A percentile compares a stretch with the other conserved stretches of the same genome.
These are phyloP conservation scores for Aspergillus saccharolyticus DNA, from an alignment of 495 filamentous ascomycete species.

Conservation along the genomic window DNA sequence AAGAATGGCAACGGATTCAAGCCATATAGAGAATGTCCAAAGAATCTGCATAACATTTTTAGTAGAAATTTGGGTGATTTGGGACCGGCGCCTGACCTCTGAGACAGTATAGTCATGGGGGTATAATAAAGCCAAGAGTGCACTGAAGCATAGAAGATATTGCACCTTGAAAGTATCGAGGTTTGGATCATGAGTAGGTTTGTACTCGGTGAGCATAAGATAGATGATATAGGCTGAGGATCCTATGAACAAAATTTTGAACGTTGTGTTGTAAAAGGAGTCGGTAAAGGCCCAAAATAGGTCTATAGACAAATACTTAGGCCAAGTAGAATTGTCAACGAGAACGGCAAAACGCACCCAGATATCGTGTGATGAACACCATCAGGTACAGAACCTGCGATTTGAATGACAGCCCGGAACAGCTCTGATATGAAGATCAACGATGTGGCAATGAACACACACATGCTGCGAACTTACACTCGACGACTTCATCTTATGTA, in stretches of 20 bases:
- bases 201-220: slow-evolving; percentile 93
- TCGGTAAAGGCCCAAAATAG: slow-evolving; percentile 79
- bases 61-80: neutral
- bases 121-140: slow-evolving; percentile 73
- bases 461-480: slow-evolving; percentile 53
- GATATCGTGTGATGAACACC: slow-evolving; percentile 89
- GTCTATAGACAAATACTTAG: slow-evolving; percentile 46
- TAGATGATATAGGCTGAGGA: slow-evolving; percentile 91
- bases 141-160: slow-evolving; percentile 78
- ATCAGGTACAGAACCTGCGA: slow-evolving; percentile 90
- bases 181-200: slow-evolving; percentile 91
- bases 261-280: slow-evolving; percentile 82
- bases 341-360: slow-evolving; percentile 50
- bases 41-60: slow-evolving; percentile 56
- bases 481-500: slow-evolving; percentile 91
- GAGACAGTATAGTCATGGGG: slow-evolving; percentile 69
- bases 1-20: slow-evolving; percentile 92
- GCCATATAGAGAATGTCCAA: slow-evolving; percentile 97
- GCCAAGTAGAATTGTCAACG: slow-evolving; percentile 6
- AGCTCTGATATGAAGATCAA: slow-evolving; percentile 58
- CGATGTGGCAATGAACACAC: no score
- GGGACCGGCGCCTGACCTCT: slow-evolving; percentile 43
- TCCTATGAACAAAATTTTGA: slow-evolving; percentile 92
- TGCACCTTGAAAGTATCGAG: slow-evolving; percentile 94
- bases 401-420: slow-evolving; percentile 95